Percentiles rank a stretch among this genome's conserved stretches.
phyloP scores from a whole-genome alignment of 805 yeast species.

The Kazachstania viticola region DNA sequence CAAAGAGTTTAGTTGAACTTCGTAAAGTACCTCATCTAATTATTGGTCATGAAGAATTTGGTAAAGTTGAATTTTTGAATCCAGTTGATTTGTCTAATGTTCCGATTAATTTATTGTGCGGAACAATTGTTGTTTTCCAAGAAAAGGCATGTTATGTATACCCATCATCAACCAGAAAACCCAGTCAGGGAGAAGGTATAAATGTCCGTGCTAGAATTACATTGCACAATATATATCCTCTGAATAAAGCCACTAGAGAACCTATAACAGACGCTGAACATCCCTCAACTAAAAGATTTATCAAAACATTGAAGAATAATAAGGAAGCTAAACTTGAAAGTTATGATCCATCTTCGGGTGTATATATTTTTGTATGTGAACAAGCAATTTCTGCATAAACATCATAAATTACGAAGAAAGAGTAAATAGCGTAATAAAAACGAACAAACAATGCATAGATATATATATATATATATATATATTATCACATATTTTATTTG shows the following conservation, averaged over 20 bases:
- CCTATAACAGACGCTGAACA: conserved; percentile 71
- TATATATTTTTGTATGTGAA: conserved; percentile 50
- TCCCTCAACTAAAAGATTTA: conserved; percentile 57
- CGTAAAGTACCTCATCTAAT: conserved; percentile 51
- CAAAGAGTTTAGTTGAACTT: conserved; percentile 50
- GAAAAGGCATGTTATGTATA: conserved; percentile 55
- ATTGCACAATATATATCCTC: conserved; percentile 70
- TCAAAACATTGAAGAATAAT: conserved; percentile 49
- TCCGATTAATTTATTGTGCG: conserved; percentile 52
- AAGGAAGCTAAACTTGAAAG: conserved; percentile 49
- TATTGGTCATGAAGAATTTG: conserved; percentile 66
- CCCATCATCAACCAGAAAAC: conserved; percentile 50
- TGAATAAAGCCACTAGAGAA: conserved; percentile 55
- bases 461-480: too few relatives aligned
- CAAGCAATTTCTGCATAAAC: too few relatives aligned
- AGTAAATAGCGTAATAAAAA: too few relatives aligned
- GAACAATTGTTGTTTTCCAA: conserved; percentile 50
- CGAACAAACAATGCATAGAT: too few relatives aligned
- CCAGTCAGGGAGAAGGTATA: conserved; percentile 68
- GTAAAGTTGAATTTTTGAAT: conserved; percentile 60
- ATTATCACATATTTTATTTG: too few relatives aligned
- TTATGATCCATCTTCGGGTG: conserved; percentile 67
- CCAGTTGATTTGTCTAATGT: conserved; percentile 77
- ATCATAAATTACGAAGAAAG: too few relatives aligned
- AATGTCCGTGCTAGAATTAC: conserved; percentile 67